These are phyloP conservation scores for Globisporangium yorkense DNA, from an alignment of 352 stramenopile species.

Conservation along the genomic window DNA sequence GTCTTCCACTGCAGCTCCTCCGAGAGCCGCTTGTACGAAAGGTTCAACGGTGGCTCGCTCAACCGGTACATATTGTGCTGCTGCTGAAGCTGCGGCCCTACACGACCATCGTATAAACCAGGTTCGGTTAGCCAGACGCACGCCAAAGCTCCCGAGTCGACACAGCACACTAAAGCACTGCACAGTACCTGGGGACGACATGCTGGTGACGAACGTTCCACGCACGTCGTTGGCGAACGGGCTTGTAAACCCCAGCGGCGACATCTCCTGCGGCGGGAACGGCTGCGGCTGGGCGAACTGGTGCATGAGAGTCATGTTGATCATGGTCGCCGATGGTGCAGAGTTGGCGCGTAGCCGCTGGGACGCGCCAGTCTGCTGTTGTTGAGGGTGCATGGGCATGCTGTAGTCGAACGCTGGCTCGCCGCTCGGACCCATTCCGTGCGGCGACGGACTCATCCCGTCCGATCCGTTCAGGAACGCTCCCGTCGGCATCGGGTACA, in stretches of 20 bases:
- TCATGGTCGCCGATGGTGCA: constrained; percentile 1
- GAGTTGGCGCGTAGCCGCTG: constrained; percentile 8
- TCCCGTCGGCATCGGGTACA: constrained; percentile 29
- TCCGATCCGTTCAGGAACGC: constrained; percentile 17
- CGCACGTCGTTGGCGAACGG: constrained; percentile 11
- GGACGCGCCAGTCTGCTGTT: constrained; percentile 7
- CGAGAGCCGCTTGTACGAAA: constrained; percentile 50
- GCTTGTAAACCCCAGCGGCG: constrained; percentile 8
- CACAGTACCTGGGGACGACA: constrained; percentile 12
- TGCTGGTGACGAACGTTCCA: constrained; percentile 4
- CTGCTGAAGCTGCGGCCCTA: constrained; percentile 21
- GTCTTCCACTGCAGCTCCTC: constrained; percentile 62
- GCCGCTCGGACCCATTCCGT: constrained; percentile 19
- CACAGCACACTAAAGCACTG: too few relatives aligned
- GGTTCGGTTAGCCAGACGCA: background rate
- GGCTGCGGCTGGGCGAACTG: constrained; percentile 11
- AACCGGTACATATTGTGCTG: constrained; percentile 21
- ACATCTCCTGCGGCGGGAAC: constrained; percentile 3
- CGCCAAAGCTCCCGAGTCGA: too few relatives aligned
- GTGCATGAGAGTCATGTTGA: constrained; percentile 21
- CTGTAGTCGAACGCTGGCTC: constrained; percentile 37
- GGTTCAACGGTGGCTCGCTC: constrained; percentile 29
- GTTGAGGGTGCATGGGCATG: constrained; percentile 30
- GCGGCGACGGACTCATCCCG: constrained; percentile 10
- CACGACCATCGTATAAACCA: background rate